phyloP scores from a whole-genome alignment of 2,329 filamentous ascomycete genomes.

The Diaporthe sp. region DNA sequence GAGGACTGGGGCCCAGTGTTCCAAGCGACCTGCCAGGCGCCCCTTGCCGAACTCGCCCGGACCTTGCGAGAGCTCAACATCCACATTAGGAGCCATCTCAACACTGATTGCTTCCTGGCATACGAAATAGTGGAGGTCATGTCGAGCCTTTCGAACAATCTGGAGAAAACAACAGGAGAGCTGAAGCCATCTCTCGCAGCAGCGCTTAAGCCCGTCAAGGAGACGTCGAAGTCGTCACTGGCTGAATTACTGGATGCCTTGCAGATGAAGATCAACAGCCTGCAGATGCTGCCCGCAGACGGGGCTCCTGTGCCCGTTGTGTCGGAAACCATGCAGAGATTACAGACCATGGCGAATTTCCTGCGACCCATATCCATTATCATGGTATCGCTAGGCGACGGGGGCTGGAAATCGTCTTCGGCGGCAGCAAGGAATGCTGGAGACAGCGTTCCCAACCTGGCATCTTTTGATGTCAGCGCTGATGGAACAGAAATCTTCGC shows the following conservation, averaged over 20 bases:
- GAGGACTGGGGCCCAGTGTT: conserved; percentile 88
- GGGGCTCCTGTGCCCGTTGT: conserved; percentile 84
- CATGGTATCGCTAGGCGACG: conserved; percentile 91
- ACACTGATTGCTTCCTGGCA: conserved; percentile 92
- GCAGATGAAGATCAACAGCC: conserved; percentile 73
- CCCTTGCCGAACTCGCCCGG: conserved; percentile 84
- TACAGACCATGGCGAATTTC: conserved; percentile 90
- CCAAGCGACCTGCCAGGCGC: conserved; percentile 80
- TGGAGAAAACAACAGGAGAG: conserved; percentile 87
- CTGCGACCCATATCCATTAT: conserved; percentile 88
- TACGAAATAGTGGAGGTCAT: conserved; percentile 97
- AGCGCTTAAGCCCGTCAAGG: conserved; percentile 87
- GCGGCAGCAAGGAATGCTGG: conserved; percentile 67
- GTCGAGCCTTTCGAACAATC: conserved; percentile 79
- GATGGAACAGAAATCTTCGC: conserved; percentile 90
- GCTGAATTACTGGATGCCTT: conserved; percentile 87
- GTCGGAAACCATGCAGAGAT: conserved; percentile 84
- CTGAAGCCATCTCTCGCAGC: conserved; percentile 86
- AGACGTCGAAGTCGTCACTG: conserved; percentile 90
- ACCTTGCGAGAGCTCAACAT: conserved; percentile 90
- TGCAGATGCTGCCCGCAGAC: conserved; percentile 80
- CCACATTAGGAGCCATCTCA: conserved; percentile 87
- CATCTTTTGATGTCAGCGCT: conserved; percentile 87
- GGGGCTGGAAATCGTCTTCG: conserved; percentile 79
- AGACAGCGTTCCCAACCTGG: conserved; percentile 77